Conservation (phyloP, 2,329 filamentous ascomycete genomes). For the Neobulgaria alba region DNA sequence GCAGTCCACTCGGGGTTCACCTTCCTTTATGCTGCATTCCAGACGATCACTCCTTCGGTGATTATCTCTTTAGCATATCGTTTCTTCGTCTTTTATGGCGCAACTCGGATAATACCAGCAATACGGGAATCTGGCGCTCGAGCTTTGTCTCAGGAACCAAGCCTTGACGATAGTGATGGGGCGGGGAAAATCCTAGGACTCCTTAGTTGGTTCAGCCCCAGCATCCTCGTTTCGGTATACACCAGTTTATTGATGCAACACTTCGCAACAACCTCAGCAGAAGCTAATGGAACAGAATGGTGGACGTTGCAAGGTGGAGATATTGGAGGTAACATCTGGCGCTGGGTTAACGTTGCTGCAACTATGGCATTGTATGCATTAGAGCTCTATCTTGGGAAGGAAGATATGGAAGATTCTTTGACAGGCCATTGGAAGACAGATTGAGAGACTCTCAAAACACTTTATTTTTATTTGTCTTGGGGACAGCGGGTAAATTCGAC, state of each 20-base stretch:
- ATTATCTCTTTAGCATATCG: conserved; percentile 93
- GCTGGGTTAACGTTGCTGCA: conserved; percentile 84
- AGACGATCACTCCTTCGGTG: conserved; percentile 91
- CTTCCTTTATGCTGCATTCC: conserved; percentile 83
- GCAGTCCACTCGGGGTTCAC: conserved; percentile 77
- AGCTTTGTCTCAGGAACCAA: conserved; percentile 75
- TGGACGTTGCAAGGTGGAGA: conserved; percentile 83
- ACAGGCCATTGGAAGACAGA: conserved; percentile 90
- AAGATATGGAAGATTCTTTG: conserved; percentile 65
- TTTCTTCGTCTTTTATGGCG: conserved; percentile 89
- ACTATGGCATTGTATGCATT: conserved; percentile 88
- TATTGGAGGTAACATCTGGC: conserved; percentile 76
- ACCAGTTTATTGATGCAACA: conserved; percentile 93
- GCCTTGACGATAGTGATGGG: conserved; percentile 75
- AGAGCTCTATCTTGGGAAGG: conserved; percentile 79
- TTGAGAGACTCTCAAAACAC: conserved; percentile 37
- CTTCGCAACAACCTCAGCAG: conserved; percentile 65
- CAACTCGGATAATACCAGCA: conserved; percentile 90
- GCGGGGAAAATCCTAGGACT: conserved; percentile 74
- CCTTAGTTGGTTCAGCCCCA: conserved; percentile 89
- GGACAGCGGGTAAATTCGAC: too few relatives aligned
- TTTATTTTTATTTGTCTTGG: conserved; percentile 6
- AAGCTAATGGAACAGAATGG: conserved; percentile 58
- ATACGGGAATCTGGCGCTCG: conserved; percentile 79
- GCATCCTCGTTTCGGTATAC: conserved; percentile 90